Evolutionary conservation across 1,284 basidiomycete species (phyloP), one percentile per base, ranked within the genome.

Genomic region (Vanrija pseudolonga): DNA sequence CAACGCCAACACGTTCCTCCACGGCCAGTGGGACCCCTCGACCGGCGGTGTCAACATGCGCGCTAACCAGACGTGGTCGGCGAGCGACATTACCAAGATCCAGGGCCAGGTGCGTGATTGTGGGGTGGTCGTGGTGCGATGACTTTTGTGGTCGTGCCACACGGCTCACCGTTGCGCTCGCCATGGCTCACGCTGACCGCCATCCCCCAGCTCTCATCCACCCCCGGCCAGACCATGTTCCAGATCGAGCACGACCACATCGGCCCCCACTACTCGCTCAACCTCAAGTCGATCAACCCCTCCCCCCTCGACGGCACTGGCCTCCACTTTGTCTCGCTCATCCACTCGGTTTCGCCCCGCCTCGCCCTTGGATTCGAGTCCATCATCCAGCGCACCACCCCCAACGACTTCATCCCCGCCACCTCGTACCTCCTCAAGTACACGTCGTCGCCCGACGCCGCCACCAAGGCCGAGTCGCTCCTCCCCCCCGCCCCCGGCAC

Each of bases 211-310:
- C 68, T 77, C 53, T 71, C 71, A 45, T 62, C 65, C 55, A 68
- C 73, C 44, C 79, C 81, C 54, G 88, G 87, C 32, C 89, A 92
- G 71, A 92, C 87, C 66, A 90, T 94, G 87, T 77, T 91, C 57
- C 90, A 95, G 72, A 65, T 96, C 47, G 96, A 99, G 77, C 96
- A 99, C 71, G 96, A 98, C 77, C 89, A 89, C 75, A 83, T 86
- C 66, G 95, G 94, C 45, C 81, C 81, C 53, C 96, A 98, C 78
- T 97, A 88, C 78, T 86, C 85, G 53, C 66, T 94, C 53, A 95
- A 94, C 76, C 70, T 86, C 66, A 98, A 98, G 77, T 86, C 89
- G 19, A 83, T 96, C 73, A 98, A 99, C 80, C 94, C 94, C 11
- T 92, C 86, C 54, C 88, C 89, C 14, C 80, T 84, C 51, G 93